Evolutionary conservation across 2,329 filamentous ascomycete genomes (phyloP), one percentile per base, ranked within the genome.

Genomic region (Fusarium sp.): DNA sequence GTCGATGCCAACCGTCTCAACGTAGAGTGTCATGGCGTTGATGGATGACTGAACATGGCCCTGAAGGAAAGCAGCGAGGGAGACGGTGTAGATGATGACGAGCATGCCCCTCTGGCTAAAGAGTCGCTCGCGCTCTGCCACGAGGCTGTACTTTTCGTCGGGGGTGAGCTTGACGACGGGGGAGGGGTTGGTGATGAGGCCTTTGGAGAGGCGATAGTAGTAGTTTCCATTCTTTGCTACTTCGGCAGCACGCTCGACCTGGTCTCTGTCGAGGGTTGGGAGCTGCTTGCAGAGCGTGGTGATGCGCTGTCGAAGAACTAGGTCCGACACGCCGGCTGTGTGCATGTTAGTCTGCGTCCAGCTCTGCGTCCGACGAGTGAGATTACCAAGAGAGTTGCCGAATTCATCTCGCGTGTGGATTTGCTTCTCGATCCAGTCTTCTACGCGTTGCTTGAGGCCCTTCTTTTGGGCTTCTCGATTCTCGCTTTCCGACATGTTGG

Each of bases 41-140:
- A 79, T 72, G 13, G 75, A 78, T 0, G 74, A 75, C 55, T 79
- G 77, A 3, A 79, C 77, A 19, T 76, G 75, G 10, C 78, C 78
- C 49, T 79, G 77, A 1, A 79, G 68, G 31, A 79, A 78, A 0
- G 77, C 78, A 2, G 77, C 76, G 0, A 79, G 70, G 1, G 75
- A 76, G 4, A 79, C 77, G 3, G 76, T 78, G 38, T 32, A 50
- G 21, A 67, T 67, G 9, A 67, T 50, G 23, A 53, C 41, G 13
- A 61, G 48, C 52, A 67, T 67, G 4, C 65, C 65, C 4, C 53
- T 31, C 27, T 66, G 50, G 3, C 50, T 55, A 15, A 62, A 59
- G 0, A 77, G 65, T 1, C 70, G 67, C 45, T 80, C 76, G 29
- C 71, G 73, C 59, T 65, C 53, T n/a, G 35, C 53, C 8, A 59